Conservation (phyloP, 345 rosid species). For the Crucihimalaya himalaica region DNA sequence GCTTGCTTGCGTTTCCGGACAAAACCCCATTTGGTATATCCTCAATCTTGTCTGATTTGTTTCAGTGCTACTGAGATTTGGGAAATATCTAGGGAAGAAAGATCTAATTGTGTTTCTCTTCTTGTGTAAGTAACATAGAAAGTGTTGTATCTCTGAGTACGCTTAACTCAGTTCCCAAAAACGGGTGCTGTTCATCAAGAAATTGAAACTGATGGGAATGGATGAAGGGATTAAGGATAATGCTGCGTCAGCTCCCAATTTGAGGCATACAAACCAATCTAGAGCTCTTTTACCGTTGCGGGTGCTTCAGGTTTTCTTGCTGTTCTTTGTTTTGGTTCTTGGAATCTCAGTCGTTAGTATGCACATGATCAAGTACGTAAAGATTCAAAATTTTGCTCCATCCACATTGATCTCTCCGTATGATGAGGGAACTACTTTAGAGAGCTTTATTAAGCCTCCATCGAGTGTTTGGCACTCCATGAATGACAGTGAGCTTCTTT, state of each 20-base stretch:
- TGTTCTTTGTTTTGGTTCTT: slow-evolving; percentile 48
- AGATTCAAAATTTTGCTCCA: slow-evolving; percentile 36
- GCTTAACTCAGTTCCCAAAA: not conserved
- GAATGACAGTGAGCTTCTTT: slow-evolving; percentile 74
- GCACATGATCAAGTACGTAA: slow-evolving; percentile 48
- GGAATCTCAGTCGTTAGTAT: slow-evolving; percentile 55
- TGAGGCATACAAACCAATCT: slow-evolving; percentile 37
- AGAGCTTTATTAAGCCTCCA: slow-evolving; percentile 63
- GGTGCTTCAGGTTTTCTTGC: slow-evolving; percentile 45
- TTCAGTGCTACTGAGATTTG: slow-evolving; percentile 2
- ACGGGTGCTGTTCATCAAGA: slow-evolving; percentile 24
- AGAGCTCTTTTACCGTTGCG: slow-evolving; percentile 48
- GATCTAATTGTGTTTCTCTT: not conserved
- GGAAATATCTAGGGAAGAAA: not conserved
- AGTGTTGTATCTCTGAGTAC: not conserved
- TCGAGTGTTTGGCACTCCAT: slow-evolving; percentile 56
- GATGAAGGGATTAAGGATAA: slow-evolving; percentile 51
- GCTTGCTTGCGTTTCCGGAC: not conserved
- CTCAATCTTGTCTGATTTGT: slow-evolving; percentile 14
- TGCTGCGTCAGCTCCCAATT: slow-evolving; percentile 8
- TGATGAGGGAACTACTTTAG: slow-evolving; percentile 36
- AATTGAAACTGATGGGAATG: slow-evolving; percentile 36
- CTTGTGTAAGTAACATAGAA: not conserved
- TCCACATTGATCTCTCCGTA: slow-evolving; percentile 41
- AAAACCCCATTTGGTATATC: slow-evolving; percentile 10